Conservation (phyloP, 805 yeast species). For the Torulaspora quercuum region DNA sequence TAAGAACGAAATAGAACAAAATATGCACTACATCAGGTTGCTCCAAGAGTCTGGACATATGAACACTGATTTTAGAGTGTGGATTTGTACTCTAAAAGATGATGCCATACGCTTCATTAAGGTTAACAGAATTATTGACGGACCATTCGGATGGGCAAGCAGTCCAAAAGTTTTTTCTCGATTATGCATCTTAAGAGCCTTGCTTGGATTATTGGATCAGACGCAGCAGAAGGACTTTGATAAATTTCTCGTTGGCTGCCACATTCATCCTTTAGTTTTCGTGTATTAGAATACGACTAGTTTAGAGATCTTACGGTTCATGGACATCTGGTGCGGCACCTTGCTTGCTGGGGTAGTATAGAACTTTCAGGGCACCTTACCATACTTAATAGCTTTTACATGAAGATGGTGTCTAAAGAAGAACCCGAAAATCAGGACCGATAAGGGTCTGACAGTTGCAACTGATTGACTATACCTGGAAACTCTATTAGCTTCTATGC, state of each 20-base stretch:
- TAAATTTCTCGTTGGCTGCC: conserved; percentile 2
- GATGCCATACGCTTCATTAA: conserved; percentile 6
- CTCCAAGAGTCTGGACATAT: conserved; percentile 10
- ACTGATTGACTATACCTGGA: no score
- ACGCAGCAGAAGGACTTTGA: conserved; percentile 8
- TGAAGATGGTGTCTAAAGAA: no score
- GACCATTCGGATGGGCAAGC: conserved; percentile 30
- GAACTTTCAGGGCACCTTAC: no score
- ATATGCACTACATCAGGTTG: conserved; percentile 23
- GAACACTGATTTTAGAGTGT: conserved; percentile 2
- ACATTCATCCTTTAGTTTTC: conserved; percentile 21
- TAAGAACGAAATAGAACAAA: conserved; percentile 45
- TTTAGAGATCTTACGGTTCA: conserved; percentile 1
- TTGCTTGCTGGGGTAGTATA: no score
- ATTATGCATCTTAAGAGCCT: conserved; percentile 17
- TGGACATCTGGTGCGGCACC: no score
- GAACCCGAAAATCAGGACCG: no score
- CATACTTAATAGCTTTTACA: no score
- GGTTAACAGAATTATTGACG: conserved; percentile 13
- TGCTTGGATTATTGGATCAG: conserved; percentile 8
- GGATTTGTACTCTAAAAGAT: conserved; percentile 2
- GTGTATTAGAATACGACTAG: conserved; percentile 1
- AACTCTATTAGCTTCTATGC: no score
- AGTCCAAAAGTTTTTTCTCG: conserved; percentile 24
- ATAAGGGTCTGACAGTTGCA: no score